These are phyloP conservation scores for Neonectria ditissima DNA, from an alignment of 2,329 filamentous ascomycete genomes.

Conservation along the genomic window DNA sequence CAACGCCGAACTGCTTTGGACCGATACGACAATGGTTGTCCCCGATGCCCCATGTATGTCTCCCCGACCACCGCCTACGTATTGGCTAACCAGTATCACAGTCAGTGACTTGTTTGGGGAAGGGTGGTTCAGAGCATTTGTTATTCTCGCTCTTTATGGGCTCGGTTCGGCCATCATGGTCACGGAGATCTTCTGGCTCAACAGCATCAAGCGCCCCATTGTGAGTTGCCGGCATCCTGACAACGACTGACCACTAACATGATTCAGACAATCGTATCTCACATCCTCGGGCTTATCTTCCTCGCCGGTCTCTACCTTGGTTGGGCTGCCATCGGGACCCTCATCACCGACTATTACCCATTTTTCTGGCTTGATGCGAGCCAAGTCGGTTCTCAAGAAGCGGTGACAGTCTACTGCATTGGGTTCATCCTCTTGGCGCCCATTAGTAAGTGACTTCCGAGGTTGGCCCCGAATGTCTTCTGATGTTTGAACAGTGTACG, in stretches of 20 bases:
- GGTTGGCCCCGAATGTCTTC: background rate
- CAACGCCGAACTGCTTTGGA: constrained; percentile 30
- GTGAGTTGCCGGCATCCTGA: constrained; percentile 49
- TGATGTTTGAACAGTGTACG: constrained; percentile 55
- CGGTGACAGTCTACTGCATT: constrained; percentile 57
- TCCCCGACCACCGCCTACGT: background rate
- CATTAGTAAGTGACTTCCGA: constrained; percentile 54
- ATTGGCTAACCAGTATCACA: constrained; percentile 42
- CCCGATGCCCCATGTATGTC: constrained; percentile 43
- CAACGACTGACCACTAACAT: constrained; percentile 22
- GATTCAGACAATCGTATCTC: constrained; percentile 58
- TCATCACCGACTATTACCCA: constrained; percentile 58
- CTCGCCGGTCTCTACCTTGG: constrained; percentile 59
- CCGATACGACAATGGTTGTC: constrained; percentile 6
- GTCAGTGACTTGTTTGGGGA: constrained; percentile 62
- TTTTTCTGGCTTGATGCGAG: constrained; percentile 65
- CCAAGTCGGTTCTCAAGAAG: constrained; percentile 57
- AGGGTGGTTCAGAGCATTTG: constrained; percentile 61
- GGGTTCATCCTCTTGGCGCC: constrained; percentile 59
- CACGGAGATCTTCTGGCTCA: constrained; percentile 61
- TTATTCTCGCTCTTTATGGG: constrained; percentile 60
- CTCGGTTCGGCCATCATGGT: constrained; percentile 58
- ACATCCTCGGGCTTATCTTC: constrained; percentile 56
- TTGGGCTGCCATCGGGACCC: constrained; percentile 62
- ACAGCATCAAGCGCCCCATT: constrained; percentile 64